Conservation (phyloP, 768 basidiomycete species). For the Trametopsis cervina region DNA sequence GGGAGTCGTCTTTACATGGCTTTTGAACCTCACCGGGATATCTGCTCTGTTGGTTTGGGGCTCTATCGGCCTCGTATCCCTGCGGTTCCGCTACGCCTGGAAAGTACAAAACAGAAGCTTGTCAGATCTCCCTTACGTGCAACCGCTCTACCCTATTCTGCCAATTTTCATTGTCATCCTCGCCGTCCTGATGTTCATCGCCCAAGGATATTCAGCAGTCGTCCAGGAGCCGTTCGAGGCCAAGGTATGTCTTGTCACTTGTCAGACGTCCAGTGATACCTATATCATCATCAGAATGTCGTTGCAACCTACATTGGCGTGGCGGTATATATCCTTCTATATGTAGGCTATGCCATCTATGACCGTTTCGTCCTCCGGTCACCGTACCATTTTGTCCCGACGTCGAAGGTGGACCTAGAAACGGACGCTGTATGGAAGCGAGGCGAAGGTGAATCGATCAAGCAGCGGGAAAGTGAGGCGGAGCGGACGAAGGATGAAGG, state of each 20-base stretch:
- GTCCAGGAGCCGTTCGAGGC: slow-evolving; percentile 36
- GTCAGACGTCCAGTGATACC: too few species aligned
- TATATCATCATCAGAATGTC: slow-evolving; percentile 36
- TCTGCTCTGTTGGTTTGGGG: slow-evolving; percentile 65
- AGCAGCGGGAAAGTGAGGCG: slow-evolving; percentile 26
- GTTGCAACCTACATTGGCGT: slow-evolving; percentile 51
- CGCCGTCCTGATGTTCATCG: slow-evolving; percentile 44
- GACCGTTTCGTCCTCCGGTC: slow-evolving; percentile 27
- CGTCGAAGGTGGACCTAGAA: slow-evolving; percentile 40
- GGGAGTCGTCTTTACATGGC: slow-evolving; percentile 49
- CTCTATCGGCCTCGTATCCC: slow-evolving; percentile 44
- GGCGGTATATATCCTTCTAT: slow-evolving; percentile 38
- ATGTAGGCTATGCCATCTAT: slow-evolving; percentile 36
- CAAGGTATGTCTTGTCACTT: too few species aligned
- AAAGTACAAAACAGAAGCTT: slow-evolving; percentile 41
- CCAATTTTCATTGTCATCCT: slow-evolving; percentile 44
- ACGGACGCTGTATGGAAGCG: slow-evolving; percentile 47
- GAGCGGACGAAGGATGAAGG: slow-evolving; percentile 3
- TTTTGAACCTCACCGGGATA: slow-evolving; percentile 59
- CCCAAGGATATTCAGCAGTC: slow-evolving; percentile 46
- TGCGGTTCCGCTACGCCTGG: slow-evolving; percentile 62
- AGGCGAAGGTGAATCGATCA: slow-evolving; percentile 33
- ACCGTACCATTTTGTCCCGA: slow-evolving; percentile 33
- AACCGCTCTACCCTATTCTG: slow-evolving; percentile 48
- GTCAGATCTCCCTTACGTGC: slow-evolving; percentile 50